phyloP scores from a whole-genome alignment of 441 rosid species.

The Erysimum cheiri region DNA sequence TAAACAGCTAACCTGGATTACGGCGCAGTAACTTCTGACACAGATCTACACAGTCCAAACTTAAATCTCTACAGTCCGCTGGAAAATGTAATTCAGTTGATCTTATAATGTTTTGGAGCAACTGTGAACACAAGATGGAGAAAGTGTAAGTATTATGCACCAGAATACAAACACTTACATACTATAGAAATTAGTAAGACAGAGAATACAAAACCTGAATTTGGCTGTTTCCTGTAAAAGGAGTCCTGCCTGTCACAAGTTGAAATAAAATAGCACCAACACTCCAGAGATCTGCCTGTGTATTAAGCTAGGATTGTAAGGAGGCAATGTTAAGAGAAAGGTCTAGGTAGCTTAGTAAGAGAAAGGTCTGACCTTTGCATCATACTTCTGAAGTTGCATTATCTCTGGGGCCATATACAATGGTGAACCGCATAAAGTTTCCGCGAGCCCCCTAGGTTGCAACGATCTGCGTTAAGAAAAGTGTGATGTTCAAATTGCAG shows the following conservation, averaged over 20 bases:
- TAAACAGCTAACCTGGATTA: slow-evolving; percentile 76
- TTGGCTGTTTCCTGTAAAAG: slow-evolving; percentile 91
- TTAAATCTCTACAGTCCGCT: slow-evolving; percentile 57
- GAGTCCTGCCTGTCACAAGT: slow-evolving; percentile 93
- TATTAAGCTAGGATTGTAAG: slow-evolving; percentile 52
- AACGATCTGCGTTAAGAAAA: slow-evolving; percentile 69
- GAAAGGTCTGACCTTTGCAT: slow-evolving; percentile 78
- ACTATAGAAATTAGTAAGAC: slow-evolving; percentile 9
- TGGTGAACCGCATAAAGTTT: slow-evolving; percentile 97
- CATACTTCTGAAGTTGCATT: slow-evolving; percentile 98
- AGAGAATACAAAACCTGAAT: slow-evolving; percentile 63
- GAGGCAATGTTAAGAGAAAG: slow-evolving; percentile 31
- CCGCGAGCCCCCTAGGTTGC: slow-evolving; percentile 94
- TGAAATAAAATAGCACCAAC: slow-evolving; percentile 96
- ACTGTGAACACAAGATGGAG: slow-evolving; percentile 53
- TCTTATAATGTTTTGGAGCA: slow-evolving; percentile 88
- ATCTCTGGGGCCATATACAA: slow-evolving; percentile 99
- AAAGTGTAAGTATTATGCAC: slow-evolving; percentile 35
- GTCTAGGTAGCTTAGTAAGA: slow-evolving; percentile 11
- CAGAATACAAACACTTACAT: slow-evolving; percentile 9
- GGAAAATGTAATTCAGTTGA: slow-evolving; percentile 87
- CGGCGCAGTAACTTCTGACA: slow-evolving; percentile 92
- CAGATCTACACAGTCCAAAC: slow-evolving; percentile 78
- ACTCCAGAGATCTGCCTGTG: slow-evolving; percentile 99
- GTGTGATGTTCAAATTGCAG: slow-evolving; percentile 19